Conservation (phyloP, 257 asterid genomes). For the Galeopsis tetrahit region DNA sequence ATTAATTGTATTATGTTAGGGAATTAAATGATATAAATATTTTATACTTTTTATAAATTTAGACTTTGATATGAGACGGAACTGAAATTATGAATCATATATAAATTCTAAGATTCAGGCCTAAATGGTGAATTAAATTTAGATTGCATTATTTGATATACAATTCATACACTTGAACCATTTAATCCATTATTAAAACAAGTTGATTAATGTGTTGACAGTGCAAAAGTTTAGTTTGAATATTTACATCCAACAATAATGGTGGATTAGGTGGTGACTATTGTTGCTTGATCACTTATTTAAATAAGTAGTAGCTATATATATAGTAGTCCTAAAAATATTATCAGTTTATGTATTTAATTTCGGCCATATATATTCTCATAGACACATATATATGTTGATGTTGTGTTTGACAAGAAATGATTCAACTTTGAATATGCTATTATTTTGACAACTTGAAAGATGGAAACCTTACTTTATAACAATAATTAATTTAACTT, state of each 20-base stretch:
- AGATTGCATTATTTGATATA: too few species aligned
- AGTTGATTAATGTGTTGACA: slow-evolving; percentile 26
- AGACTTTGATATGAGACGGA: too few species aligned
- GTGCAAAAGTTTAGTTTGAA: slow-evolving; percentile 29
- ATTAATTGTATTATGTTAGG: too few species aligned
- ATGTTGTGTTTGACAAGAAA: slow-evolving; percentile 36
- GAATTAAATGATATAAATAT: too few species aligned
- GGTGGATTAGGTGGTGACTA: slow-evolving; percentile 47
- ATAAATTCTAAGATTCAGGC: too few species aligned
- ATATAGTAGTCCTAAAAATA: background rate
- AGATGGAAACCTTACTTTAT: slow-evolving; percentile 26
- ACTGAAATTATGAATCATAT: too few species aligned
- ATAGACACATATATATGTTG: background rate
- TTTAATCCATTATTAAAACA: slow-evolving; percentile 18
- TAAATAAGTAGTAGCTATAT: background rate
- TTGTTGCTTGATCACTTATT: slow-evolving; percentile 20
- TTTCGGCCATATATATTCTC: background rate
- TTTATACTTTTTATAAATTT: too few species aligned
- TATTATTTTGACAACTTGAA: slow-evolving; percentile 30
- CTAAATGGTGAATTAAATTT: too few species aligned
- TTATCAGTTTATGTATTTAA: slow-evolving; percentile 6
- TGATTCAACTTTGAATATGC: slow-evolving; percentile 30
- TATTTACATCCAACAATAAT: slow-evolving; percentile 13
- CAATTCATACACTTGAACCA: background rate
- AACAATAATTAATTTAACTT: background rate